Evolutionary conservation across 2,329 filamentous ascomycete species (phyloP), one percentile per base, ranked within the genome.

Genomic region (Exophiala sp.): DNA sequence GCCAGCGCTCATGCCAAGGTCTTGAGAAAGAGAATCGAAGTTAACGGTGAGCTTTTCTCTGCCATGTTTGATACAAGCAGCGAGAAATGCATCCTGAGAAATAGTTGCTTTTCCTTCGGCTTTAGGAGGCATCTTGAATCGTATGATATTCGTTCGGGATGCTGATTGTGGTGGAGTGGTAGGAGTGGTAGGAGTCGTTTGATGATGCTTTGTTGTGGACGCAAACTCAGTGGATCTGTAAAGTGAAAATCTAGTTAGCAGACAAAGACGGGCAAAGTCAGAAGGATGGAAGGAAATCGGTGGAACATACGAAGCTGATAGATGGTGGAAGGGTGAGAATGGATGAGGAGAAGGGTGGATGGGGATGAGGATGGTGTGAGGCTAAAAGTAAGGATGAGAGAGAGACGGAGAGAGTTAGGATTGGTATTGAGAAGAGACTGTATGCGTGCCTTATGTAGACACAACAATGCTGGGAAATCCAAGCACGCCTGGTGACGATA

Each of bases 1-100:
- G 27, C 54, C 56, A 32, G 14, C 34, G 32, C 58, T 60, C 58
- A 61, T 59, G 6, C 48, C 45, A 4, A 46, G 43, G 18, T 56
- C 52, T 11, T 29, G 27, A 13, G 56, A 50, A 18, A 60, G 32
- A 8, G 39, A 37, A 1, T 58, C 53, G 43, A 54, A 60, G 44
- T 60, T 49, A 44, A 58, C 42, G 21, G 24, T 34, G 19, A 55
- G 42, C 42, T 58, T 57, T 24, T 55, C 52, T 39, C 55, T 55
- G 38, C 23, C 32, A 48, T 55, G 40, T 34, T 57, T 58, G 52
- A 61, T 49, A 46, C 56, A 58, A 23, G 41, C 43, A n/a, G 49
- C 49, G 2, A 60, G 48, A 42, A 61, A 61, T 8, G 46, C 43
- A 8, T 53, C 48, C 21, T 50, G 38, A 19, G n/a, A 22, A 13